A percentile compares a stretch with the other conserved stretches of the same genome.
Evolutionary conservation across 768 basidiomycete species (phyloP).

Genomic region (Boletus sp.): DNA sequence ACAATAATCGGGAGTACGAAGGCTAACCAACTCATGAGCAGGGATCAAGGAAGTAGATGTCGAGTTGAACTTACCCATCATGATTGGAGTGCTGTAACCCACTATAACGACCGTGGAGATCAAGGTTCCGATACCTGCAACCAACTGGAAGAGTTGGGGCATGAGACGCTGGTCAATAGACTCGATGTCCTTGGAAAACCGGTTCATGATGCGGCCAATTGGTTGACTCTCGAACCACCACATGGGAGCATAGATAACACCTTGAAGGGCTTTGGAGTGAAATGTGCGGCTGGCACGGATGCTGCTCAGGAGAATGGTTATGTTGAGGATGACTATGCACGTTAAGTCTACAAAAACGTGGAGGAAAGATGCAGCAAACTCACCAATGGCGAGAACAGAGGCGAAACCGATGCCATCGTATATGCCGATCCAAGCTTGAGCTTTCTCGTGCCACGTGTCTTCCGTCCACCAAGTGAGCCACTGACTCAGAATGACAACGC

Average conservation of each 20-base stretch:
- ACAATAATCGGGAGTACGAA: conserved; percentile 25
- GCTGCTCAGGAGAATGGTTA: conserved; percentile 25
- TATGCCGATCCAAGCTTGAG: conserved; percentile 27
- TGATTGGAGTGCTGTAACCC: conserved; percentile 25
- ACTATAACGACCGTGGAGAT: conserved; percentile 24
- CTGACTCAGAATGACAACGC: conserved; percentile 23
- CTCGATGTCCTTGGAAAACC: conserved; percentile 43
- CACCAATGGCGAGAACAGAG: conserved; percentile 19
- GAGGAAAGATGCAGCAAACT: not conserved
- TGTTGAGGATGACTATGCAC: conserved; percentile 24
- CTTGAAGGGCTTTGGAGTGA: conserved; percentile 22
- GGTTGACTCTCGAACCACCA: conserved; percentile 34
- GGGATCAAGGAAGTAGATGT: not conserved
- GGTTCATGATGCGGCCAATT: conserved; percentile 45
- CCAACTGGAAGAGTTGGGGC: conserved; percentile 29
- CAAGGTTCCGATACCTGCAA: conserved; percentile 23
- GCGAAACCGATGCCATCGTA: conserved; percentile 27
- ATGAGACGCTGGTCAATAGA: conserved; percentile 38
- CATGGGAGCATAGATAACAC: conserved; percentile 25
- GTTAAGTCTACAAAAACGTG: not conserved
- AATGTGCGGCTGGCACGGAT: conserved; percentile 26
- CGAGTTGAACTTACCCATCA: conserved; percentile 36
- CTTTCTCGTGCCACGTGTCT: conserved; percentile 23
- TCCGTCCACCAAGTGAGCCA: conserved; percentile 33
- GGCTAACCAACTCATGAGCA: conserved; percentile 21